Conservation (phyloP, 768 basidiomycete genomes). For the Mycena chlorophos region DNA sequence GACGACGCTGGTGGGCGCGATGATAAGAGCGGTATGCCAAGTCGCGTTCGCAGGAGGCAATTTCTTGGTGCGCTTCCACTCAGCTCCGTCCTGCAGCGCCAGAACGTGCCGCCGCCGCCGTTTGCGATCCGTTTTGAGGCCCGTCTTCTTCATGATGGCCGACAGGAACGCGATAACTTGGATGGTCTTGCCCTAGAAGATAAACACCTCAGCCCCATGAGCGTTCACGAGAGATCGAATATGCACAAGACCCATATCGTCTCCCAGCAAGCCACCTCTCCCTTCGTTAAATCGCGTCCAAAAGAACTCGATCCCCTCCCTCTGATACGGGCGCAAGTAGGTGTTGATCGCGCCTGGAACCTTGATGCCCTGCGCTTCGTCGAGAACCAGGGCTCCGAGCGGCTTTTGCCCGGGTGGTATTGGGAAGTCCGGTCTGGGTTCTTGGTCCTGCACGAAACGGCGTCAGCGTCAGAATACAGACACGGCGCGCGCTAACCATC, state of each 20-base stretch:
- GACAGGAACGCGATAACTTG: slow-evolving; percentile 89
- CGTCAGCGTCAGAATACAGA: slow-evolving; percentile 7
- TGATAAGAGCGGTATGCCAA: slow-evolving; percentile 89
- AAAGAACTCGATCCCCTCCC: slow-evolving; percentile 83
- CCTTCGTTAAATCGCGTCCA: slow-evolving; percentile 68
- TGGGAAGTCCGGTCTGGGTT: slow-evolving; percentile 57
- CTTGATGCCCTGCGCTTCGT: slow-evolving; percentile 43
- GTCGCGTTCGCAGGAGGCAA: slow-evolving; percentile 66
- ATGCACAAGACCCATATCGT: slow-evolving; percentile 83
- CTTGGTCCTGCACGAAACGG: slow-evolving; percentile 32
- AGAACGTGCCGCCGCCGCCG: slow-evolving; percentile 71
- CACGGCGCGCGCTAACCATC: not conserved
- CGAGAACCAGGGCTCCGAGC: slow-evolving; percentile 53
- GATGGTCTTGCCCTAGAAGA: slow-evolving; percentile 78
- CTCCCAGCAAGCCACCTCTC: slow-evolving; percentile 83
- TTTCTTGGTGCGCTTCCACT: slow-evolving; percentile 52
- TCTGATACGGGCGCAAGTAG: slow-evolving; percentile 87
- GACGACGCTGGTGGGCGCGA: slow-evolving; percentile 83
- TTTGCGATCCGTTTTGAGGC: slow-evolving; percentile 59
- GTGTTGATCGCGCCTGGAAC: slow-evolving; percentile 77
- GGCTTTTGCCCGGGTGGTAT: slow-evolving; percentile 43
- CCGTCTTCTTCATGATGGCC: slow-evolving; percentile 86
- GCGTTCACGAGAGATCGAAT: slow-evolving; percentile 2
- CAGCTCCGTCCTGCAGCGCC: slow-evolving; percentile 55
- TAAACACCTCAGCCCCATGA: not conserved